phyloP scores from a whole-genome alignment of 768 basidiomycete genomes.

The Peribolospora baueri region DNA sequence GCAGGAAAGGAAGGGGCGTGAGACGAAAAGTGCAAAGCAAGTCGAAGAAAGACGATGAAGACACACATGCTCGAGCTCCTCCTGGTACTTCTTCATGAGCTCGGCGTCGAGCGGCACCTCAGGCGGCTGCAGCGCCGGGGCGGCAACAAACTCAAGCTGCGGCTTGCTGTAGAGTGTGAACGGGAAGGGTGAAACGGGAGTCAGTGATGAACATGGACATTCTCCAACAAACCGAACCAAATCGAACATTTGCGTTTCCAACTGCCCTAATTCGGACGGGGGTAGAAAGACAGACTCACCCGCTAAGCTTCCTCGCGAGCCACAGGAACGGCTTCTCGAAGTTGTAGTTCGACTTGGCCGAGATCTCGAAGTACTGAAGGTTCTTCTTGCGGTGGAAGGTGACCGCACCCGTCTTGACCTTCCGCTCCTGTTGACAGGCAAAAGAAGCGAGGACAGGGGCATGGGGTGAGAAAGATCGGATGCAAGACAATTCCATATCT shows the following conservation, averaged over 20 bases:
- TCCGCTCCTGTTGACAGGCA: constrained; percentile 49
- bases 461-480: not conserved
- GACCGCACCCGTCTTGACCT: constrained; percentile 94
- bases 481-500: not conserved
- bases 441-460: not conserved
- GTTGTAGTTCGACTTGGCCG: constrained; percentile 99
- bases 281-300: constrained; percentile 30
- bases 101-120: constrained; percentile 59
- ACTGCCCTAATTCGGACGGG: not conserved
- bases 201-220: not conserved
- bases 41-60: constrained; percentile 10
- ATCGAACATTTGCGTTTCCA: not conserved
- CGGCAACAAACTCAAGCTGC: constrained; percentile 78
- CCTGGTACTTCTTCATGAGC: constrained; percentile 56
- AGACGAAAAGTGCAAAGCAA: constrained; percentile 3
- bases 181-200: too few species aligned
- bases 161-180: constrained; percentile 34
- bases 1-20: constrained; percentile 2
- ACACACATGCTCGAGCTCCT: constrained; percentile 41
- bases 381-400: constrained; percentile 99
- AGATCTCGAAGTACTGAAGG: constrained; percentile 98
- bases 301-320: constrained; percentile 92
- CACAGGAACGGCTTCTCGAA: constrained; percentile 99
- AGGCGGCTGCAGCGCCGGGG: constrained; percentile 66
- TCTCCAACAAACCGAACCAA: not conserved